phyloP scores from a whole-genome alignment of 495 filamentous ascomycete species.

The Penicillium subrubescens region DNA sequence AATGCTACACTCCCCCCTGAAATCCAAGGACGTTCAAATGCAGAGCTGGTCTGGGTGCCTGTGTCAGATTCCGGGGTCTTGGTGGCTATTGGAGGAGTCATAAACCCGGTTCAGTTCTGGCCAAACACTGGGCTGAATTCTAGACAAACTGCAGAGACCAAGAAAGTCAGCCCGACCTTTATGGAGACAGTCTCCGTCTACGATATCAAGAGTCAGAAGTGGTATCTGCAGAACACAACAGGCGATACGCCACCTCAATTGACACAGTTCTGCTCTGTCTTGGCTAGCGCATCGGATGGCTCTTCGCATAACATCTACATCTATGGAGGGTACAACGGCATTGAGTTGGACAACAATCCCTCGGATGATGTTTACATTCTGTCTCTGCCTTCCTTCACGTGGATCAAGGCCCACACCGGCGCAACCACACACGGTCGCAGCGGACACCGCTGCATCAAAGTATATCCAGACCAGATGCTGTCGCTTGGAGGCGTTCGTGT shows the following conservation, averaged over 20 bases:
- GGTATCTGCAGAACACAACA: constrained; percentile 62
- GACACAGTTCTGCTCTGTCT: constrained; percentile 66
- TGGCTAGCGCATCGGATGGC: constrained; percentile 60
- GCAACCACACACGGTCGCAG: constrained; percentile 52
- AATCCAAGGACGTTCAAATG: constrained; percentile 58
- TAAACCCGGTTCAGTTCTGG: constrained; percentile 47
- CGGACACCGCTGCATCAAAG: constrained; percentile 65
- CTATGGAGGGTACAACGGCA: constrained; percentile 68
- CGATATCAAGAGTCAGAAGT: constrained; percentile 56
- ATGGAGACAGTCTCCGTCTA: constrained; percentile 71
- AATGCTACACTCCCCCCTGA: constrained; percentile 56
- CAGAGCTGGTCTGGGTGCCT: constrained; percentile 72
- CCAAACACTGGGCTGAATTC: constrained; percentile 22
- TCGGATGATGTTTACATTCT: constrained; percentile 74
- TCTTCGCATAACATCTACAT: constrained; percentile 74
- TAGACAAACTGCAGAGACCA: constrained; percentile 43
- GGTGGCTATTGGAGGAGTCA: constrained; percentile 68
- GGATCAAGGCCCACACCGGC: constrained; percentile 62
- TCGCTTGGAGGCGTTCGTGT: constrained; percentile 58
- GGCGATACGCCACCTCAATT: constrained; percentile 54
- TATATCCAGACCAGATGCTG: constrained; percentile 75
- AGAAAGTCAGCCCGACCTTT: constrained; percentile 57
- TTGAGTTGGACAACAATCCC: constrained; percentile 34
- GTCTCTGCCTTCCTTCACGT: constrained; percentile 75
- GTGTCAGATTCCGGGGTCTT: constrained; percentile 63